Evolutionary conservation across 768 basidiomycete genomes (phyloP).

Genomic region (Kondoa malvinella): DNA sequence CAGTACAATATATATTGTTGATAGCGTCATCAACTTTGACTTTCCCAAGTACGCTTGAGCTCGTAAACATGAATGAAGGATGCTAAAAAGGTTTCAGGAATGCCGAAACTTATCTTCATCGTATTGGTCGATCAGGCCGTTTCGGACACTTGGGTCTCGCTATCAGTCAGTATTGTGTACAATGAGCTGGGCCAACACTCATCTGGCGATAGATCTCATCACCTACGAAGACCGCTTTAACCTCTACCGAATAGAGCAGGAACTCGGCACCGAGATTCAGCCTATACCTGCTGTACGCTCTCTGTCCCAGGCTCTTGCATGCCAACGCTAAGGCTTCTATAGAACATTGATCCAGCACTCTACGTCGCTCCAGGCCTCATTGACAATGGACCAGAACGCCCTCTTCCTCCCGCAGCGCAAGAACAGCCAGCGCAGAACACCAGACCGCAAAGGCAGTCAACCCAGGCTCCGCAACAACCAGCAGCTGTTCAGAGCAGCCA

Average conservation of each 20-base stretch:
- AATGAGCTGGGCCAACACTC: background rate
- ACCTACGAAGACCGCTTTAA: constrained; percentile 97
- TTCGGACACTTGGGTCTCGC: constrained; percentile 95
- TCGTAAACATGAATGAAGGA: background rate
- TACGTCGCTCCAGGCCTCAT: constrained; percentile 65
- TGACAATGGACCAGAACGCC: constrained; percentile 1
- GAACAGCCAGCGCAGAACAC: no score
- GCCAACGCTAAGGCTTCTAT: background rate
- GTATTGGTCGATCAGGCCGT: constrained; percentile 91
- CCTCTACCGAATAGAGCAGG: constrained; percentile 93
- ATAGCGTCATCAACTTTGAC: constrained; percentile 97
- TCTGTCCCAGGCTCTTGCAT: background rate
- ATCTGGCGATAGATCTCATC: constrained; percentile 69
- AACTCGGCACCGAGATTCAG: constrained; percentile 92
- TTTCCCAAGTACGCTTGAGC: constrained; percentile 51
- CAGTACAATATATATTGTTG: background rate
- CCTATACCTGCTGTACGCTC: constrained; percentile 55
- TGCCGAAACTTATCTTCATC: constrained; percentile 94
- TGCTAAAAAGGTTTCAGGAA: constrained; percentile 35
- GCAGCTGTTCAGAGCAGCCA: background rate
- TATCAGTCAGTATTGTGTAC: constrained; percentile 40
- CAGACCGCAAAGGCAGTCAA: no score
- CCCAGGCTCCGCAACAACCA: background rate
- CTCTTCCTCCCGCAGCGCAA: constrained; percentile 1
- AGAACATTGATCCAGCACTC: constrained; percentile 64